These are phyloP conservation scores for Sporothrix inflata DNA, from an alignment of 2,329 filamentous ascomycete genomes.

Conservation along the genomic window DNA sequence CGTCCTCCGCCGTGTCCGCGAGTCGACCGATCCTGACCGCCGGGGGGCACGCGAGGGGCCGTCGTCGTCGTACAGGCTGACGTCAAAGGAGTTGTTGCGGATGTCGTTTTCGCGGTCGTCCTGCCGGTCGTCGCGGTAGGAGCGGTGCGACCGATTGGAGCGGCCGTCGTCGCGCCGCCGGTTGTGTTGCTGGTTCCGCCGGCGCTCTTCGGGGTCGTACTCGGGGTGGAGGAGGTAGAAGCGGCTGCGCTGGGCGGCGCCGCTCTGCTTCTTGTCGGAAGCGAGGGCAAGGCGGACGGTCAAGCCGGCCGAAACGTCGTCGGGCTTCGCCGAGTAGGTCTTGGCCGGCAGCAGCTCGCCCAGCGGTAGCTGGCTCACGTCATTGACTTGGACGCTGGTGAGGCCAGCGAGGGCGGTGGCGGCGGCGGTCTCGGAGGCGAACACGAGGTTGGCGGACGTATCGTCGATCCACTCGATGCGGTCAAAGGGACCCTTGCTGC, in stretches of 20 bases:
- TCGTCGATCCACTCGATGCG: conserved; percentile 95
- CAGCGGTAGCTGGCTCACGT: conserved; percentile 58
- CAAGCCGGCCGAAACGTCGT: conserved; percentile 69
- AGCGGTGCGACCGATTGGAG: conserved; percentile 14
- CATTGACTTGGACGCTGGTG: conserved; percentile 49
- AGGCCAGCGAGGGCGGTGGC: conserved; percentile 60
- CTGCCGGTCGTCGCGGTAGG: conserved; percentile 45
- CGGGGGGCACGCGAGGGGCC: conserved; percentile 43
- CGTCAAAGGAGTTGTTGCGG: conserved; percentile 63
- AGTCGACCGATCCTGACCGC: conserved; percentile 28
- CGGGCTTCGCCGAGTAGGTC: conserved; percentile 66
- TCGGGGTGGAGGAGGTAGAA: conserved; percentile 94
- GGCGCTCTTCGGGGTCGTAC: conserved; percentile 76
- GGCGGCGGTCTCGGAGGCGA: conserved; percentile 58
- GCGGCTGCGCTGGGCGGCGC: conserved; percentile 78
- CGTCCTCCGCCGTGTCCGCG: conserved; percentile 3
- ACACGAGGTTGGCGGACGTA: conserved; percentile 83
- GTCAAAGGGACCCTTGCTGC: conserved; percentile 55
- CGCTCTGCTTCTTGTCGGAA: conserved; percentile 77
- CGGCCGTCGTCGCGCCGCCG: conserved; percentile 45
- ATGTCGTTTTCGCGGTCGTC: conserved; percentile 55
- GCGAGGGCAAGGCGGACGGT: conserved; percentile 73
- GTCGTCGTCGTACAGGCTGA: conserved; percentile 66
- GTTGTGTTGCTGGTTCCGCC: conserved; percentile 53
- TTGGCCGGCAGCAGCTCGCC: conserved; percentile 73